A percentile compares a stretch with the other conserved stretches of the same genome.
Conservation (phyloP, 179 eudicot genomes). For the Heliamphora pulchella region DNA sequence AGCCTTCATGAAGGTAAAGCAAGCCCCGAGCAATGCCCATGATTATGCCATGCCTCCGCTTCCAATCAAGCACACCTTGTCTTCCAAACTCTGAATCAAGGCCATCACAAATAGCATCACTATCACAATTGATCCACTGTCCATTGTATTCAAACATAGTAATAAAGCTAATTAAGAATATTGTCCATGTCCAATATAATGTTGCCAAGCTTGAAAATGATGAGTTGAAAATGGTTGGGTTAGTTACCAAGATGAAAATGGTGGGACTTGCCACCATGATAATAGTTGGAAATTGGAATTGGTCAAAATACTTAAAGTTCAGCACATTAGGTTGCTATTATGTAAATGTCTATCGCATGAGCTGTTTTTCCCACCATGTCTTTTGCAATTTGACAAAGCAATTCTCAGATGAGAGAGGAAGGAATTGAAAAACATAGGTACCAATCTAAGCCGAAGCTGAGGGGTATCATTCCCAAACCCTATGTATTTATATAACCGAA, state of each 20-base stretch:
- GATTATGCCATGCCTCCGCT: slow-evolving; percentile 44
- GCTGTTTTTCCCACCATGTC: background rate
- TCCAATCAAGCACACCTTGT: slow-evolving; percentile 55
- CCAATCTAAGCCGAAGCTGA: no score
- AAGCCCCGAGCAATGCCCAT: slow-evolving; percentile 56
- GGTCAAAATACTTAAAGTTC: background rate
- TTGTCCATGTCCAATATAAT: background rate
- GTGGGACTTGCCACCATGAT: background rate
- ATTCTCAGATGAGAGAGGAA: background rate
- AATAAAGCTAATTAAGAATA: background rate
- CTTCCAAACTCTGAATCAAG: slow-evolving; percentile 35
- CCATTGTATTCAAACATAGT: background rate
- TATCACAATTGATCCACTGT: background rate
- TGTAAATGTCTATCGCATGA: background rate
- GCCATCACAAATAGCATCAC: background rate
- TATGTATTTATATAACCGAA: no score
- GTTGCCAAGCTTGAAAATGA: background rate
- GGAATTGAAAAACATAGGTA: no score
- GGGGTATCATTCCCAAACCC: no score
- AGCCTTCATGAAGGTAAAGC: slow-evolving; percentile 63
- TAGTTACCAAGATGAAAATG: background rate
- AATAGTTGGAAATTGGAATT: background rate
- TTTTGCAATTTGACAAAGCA: background rate
- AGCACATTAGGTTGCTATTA: background rate
- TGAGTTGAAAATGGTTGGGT: no score